Evolutionary conservation across 257 asterid genomes (phyloP), one percentile per base, ranked within the genome.

Genomic region (Voacanga thouarsii): DNA sequence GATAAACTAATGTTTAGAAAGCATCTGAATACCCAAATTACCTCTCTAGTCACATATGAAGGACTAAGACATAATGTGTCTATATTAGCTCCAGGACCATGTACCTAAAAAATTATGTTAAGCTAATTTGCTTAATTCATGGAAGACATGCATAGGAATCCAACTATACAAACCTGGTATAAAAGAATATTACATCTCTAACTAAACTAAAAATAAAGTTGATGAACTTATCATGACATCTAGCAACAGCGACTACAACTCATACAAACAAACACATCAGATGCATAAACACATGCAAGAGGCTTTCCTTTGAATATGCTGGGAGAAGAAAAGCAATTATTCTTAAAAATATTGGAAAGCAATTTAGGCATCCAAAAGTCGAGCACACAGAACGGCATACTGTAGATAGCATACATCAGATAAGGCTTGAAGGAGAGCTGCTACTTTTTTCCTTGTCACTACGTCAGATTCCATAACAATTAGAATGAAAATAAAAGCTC

Each of bases 61-160:
- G 89, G 89, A 23, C 89, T 87, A 45, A 86, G 59, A 78, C 89
- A 86, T 51, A 86, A 55, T 6, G 89, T 77, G 23, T 86, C 89
- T 30, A 86, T 81, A 72, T 83, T 87, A 69, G 89, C 78, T 49
- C 85, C 87, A 60, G 89, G 89, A 60, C 87, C 89, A 74, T 80
- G 83, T 30, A 86, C 89, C 89, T 85, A 41, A 26, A 72, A 81
- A 18, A 39, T 26, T 39, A 63, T 43, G 60, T 66, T 50, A 53
- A 28, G 59, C 59, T 53, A 18, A 53, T 5, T 53, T 4, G 1
- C 3, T 53, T 2, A 53, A 1, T 15, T 53, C 59, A 53, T 18
- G 55, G 55, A 0, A 49, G 45, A 37, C 23, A 74, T 74, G 47
- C 19, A 6, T 23, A 23, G 59, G 59, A 53, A 53, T 2, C 59